A percentile compares a stretch with the other conserved stretches of the same genome.
Conservation (phyloP, 2,329 filamentous ascomycete genomes). For the Grosmannia penicillata region DNA sequence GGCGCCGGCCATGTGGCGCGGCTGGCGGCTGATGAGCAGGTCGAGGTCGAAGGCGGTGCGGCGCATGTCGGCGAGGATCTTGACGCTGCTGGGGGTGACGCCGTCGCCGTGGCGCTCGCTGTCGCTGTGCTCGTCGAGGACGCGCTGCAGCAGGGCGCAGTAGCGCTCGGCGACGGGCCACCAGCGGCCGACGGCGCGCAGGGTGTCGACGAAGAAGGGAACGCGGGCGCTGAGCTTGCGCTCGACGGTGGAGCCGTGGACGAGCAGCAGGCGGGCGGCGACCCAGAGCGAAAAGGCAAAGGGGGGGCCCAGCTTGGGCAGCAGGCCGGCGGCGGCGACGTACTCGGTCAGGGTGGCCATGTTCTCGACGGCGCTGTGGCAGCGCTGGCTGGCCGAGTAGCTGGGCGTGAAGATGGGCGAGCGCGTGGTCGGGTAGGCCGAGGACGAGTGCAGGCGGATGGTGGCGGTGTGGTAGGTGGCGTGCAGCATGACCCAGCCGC, state of each 20-base stretch:
- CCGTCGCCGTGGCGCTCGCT: constrained; percentile 61
- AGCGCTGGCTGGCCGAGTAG: constrained; percentile 71
- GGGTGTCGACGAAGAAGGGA: constrained; percentile 64
- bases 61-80: constrained; percentile 82
- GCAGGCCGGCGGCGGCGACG: constrained; percentile 58
- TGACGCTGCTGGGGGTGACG: constrained; percentile 67
- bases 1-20: constrained; percentile 26
- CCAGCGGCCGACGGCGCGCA: constrained; percentile 65
- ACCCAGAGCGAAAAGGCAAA: constrained; percentile 93
- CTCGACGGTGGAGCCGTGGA: constrained; percentile 82
- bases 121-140: constrained; percentile 74
- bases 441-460: constrained; percentile 81
- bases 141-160: constrained; percentile 61
- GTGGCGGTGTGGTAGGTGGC: constrained; percentile 81
- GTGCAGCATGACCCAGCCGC: constrained; percentile 82
- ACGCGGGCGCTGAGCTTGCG: constrained; percentile 70
- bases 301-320: constrained; percentile 71
- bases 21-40: constrained; percentile 75
- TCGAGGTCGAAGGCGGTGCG: constrained; percentile 82
- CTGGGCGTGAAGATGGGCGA: constrained; percentile 83
- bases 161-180: constrained; percentile 83
- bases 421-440: constrained; percentile 78
- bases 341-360: constrained; percentile 67
- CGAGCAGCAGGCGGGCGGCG: constrained; percentile 69
- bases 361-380: constrained; percentile 68